phyloP scores from a whole-genome alignment of 2,329 filamentous ascomycete genomes.

The Cylindrodendrum hubeiense region DNA sequence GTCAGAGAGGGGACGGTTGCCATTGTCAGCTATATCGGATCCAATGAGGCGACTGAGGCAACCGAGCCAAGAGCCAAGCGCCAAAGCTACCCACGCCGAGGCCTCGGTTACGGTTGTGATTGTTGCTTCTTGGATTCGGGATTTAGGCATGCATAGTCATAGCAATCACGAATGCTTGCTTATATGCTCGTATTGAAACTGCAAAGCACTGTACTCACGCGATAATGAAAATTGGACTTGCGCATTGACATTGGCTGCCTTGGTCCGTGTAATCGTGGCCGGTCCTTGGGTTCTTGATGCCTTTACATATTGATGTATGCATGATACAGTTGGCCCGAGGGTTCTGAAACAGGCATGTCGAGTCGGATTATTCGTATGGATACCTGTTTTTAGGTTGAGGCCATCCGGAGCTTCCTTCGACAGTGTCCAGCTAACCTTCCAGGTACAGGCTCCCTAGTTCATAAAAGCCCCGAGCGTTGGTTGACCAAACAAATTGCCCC shows the following conservation, averaged over 20 bases:
- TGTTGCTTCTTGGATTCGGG: background rate
- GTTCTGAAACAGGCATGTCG: conserved; percentile 8
- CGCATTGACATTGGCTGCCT: background rate
- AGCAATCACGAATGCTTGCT: background rate
- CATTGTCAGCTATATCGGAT: background rate
- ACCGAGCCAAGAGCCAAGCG: background rate
- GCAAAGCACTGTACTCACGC: background rate
- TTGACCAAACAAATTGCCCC: background rate
- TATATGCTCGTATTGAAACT: background rate
- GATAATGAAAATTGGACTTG: background rate
- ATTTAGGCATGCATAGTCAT: background rate
- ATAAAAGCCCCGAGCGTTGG: conserved; percentile 6
- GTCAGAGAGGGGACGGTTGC: background rate
- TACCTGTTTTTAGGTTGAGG: conserved; percentile 3
- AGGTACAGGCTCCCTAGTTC: background rate
- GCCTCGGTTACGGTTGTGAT: background rate
- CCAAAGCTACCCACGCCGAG: background rate
- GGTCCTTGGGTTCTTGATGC: background rate
- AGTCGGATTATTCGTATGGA: background rate
- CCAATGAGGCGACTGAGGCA: background rate
- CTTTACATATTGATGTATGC: background rate
- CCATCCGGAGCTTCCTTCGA: conserved; percentile 2
- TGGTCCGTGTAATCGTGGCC: background rate
- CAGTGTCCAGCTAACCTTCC: background rate
- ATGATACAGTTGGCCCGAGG: background rate